Percentiles rank a stretch among this genome's conserved stretches.
Conservation (phyloP, 495 filamentous ascomycete genomes). For the Cladorrhinum samala region DNA sequence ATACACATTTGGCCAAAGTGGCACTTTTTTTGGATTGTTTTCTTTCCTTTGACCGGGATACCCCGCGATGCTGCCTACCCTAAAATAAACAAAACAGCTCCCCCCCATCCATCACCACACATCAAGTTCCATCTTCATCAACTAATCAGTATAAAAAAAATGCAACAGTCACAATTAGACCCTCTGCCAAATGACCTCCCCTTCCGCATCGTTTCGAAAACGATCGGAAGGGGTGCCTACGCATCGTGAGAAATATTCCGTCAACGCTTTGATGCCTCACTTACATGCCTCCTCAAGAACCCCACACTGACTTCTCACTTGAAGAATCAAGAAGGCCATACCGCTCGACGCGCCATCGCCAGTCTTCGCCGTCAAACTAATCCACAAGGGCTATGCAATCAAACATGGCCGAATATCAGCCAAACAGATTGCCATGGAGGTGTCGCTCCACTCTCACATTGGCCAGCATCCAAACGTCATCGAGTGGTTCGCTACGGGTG, state of each 20-base stretch:
- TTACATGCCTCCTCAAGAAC: slow-evolving; percentile 2
- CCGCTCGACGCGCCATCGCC: slow-evolving; percentile 62
- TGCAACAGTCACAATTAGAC: slow-evolving; percentile 76
- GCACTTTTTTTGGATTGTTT: slow-evolving; percentile 2
- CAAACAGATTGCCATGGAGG: slow-evolving; percentile 83
- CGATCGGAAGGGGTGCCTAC: slow-evolving; percentile 94
- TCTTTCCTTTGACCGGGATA: slow-evolving; percentile 1
- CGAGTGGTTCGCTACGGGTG: slow-evolving; percentile 78
- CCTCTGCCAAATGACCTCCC: slow-evolving; percentile 81
- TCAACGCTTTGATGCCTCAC: too few relatives aligned
- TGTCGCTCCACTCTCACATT: slow-evolving; percentile 79
- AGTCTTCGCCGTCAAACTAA: slow-evolving; percentile 95
- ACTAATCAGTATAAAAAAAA: slow-evolving; percentile 24
- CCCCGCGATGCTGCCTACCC: background rate
- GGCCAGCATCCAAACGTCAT: slow-evolving; percentile 90
- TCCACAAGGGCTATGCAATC: slow-evolving; percentile 91
- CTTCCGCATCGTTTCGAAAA: slow-evolving; percentile 91
- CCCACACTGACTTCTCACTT: slow-evolving; percentile 14
- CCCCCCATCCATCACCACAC: background rate
- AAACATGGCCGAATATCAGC: slow-evolving; percentile 80
- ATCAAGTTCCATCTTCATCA: background rate
- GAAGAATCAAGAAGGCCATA: slow-evolving; percentile 88
- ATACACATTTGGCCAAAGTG: too few relatives aligned
- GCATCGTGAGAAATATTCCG: slow-evolving; percentile 73
- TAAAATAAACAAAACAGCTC: background rate